Conservation (phyloP, 2,329 filamentous ascomycete genomes). For the Diaporthe ampelina region DNA sequence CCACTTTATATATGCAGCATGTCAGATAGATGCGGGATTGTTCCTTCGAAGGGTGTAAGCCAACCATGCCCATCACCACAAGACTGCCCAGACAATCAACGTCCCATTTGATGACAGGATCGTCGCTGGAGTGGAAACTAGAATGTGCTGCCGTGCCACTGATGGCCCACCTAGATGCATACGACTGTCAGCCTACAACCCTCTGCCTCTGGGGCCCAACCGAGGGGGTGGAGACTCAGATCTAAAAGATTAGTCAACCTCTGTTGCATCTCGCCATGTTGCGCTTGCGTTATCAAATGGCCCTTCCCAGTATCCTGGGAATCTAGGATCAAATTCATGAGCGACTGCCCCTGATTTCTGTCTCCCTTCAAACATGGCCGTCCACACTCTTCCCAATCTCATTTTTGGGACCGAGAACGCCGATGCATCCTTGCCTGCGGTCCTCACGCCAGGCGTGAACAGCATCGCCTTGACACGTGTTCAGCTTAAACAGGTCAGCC, state of each 20-base stretch:
- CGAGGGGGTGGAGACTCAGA: no score
- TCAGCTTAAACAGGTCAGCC: background rate
- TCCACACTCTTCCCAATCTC: background rate
- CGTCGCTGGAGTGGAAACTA: background rate
- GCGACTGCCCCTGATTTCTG: accelerated
- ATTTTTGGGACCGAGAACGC: background rate
- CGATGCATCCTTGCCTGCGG: background rate
- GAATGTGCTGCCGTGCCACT: background rate
- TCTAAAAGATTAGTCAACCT: background rate
- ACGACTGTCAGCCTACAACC: background rate
- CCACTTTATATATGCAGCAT: background rate
- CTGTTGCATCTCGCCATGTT: background rate
- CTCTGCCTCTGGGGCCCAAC: background rate
- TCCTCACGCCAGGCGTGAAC: background rate
- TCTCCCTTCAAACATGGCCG: background rate
- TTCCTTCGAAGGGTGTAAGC: background rate
- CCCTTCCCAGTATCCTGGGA: background rate
- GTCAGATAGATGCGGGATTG: background rate
- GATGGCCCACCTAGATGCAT: background rate
- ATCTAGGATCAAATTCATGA: background rate
- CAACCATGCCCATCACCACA: no score
- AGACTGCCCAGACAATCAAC: background rate
- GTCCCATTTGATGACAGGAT: background rate
- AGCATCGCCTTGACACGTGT: background rate
- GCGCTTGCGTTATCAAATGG: no score